These are phyloP conservation scores for Steccherinum ochraceum DNA, from an alignment of 768 basidiomycete species.

Conservation along the genomic window DNA sequence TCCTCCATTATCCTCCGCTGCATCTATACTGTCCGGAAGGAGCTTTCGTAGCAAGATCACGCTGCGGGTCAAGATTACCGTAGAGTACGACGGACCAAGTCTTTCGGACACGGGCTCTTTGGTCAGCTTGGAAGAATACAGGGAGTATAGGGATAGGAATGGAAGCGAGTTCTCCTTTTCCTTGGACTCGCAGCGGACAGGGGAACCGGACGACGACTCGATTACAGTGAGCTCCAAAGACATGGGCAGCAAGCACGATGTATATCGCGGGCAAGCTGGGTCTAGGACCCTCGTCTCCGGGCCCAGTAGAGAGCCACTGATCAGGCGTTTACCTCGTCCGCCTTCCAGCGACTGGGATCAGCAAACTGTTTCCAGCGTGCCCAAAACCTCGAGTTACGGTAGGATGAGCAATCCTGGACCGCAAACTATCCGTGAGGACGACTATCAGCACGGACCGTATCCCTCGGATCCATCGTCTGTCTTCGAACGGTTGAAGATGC, in stretches of 20 bases:
- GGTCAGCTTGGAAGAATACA: constrained; percentile 69
- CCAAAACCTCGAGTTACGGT: constrained; percentile 8
- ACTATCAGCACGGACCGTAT: neutral
- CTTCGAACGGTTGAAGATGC: constrained; percentile 50
- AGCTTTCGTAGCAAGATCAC: constrained; percentile 72
- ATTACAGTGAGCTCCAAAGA: constrained; percentile 73
- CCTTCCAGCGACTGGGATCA: constrained; percentile 15
- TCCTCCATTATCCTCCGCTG: constrained; percentile 59
- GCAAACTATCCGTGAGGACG: constrained; percentile 1
- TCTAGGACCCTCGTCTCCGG: constrained; percentile 21
- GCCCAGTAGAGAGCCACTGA: constrained; percentile 17
- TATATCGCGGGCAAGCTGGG: constrained; percentile 13
- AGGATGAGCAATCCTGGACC: neutral
- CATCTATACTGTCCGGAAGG: constrained; percentile 62
- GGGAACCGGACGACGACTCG: constrained; percentile 60
- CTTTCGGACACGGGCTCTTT: constrained; percentile 85
- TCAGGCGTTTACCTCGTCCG: constrained; percentile 2
- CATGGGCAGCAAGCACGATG: constrained; percentile 27
- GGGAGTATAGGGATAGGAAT: constrained; percentile 36
- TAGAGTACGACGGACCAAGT: constrained; percentile 90
- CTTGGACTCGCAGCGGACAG: constrained; percentile 32
- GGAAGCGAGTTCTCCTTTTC: constrained; percentile 53
- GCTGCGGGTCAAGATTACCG: constrained; percentile 64
- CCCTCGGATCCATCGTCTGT: constrained; percentile 10
- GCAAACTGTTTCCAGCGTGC: constrained; percentile 14